Base-by-base conservation (phyloP, 2,329 filamentous ascomycete species). In the Neofusicoccum sp. region DNA sequence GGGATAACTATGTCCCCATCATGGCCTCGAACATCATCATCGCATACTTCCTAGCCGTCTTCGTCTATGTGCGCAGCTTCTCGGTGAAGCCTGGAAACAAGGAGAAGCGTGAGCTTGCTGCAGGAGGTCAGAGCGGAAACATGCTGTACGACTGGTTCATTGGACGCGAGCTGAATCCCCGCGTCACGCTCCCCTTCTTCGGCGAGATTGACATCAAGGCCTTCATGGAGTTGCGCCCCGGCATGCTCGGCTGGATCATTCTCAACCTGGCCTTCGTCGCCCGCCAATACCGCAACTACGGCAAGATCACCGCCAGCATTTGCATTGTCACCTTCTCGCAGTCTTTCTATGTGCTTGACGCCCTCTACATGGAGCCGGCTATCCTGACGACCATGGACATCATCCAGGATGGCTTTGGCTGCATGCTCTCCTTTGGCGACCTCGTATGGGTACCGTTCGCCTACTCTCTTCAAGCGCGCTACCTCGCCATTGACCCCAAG, bases 121-220 rank as follows among this genome's bases (percentile, higher is more conserved):
- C 86, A 1, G 92, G 93, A 44, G 93, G 92, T 14, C 85, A 89
- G 70, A 87, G 86, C 1, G 93, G 92, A 61, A 97, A 96, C 75
- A 78, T 91, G 64, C 76, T 97, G 38, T 97, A 98, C 74, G 93
- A 98, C 76, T 98, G 91, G 86, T 98, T 92, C 78, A 97, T 98
- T 65, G 93, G 93, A 20, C 90, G 93, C 30, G 93, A 98, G 75
- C 86, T 98, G 63, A 98, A 98, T 77, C 93, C 93, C 3, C 90
- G 93, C 51, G 76, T 96, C 62, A 85, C 82, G 0, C 78, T 96
- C 26, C 92, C 92, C 2, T 74, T 96, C 51, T 82, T 96, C 65
- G 91, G 91, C 62, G 89, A 91, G 67, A 82, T 97, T 53, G 93
- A 98, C 71, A 89, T 98, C 76, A 97, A 97, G 77, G 82, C 88